Evolutionary conservation across 345 rosid genomes (phyloP).

Genomic region (Firmiana major): DNA sequence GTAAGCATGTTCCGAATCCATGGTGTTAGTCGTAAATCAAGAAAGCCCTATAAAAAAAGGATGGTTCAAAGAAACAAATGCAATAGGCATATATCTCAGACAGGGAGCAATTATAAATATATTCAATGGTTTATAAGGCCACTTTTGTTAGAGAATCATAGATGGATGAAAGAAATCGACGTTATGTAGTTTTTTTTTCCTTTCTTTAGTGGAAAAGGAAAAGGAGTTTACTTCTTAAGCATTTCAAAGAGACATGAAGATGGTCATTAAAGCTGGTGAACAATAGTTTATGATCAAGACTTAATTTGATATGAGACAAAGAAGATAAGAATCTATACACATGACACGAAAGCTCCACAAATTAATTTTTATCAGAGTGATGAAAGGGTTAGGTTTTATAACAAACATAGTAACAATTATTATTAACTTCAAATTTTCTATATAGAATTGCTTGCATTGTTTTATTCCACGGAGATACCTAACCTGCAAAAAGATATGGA

Average conservation of each 20-base stretch:
- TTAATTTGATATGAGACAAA: neutral
- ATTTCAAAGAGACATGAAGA: neutral
- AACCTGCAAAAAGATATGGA: neutral
- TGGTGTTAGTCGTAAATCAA: constrained; percentile 67
- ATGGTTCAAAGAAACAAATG: constrained; percentile 2
- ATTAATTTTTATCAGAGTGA: neutral
- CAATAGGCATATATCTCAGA: neutral
- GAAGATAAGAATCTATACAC: neutral
- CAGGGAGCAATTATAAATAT: neutral
- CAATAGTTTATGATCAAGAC: neutral
- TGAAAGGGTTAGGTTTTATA: neutral
- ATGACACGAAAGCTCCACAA: neutral
- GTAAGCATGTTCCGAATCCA: constrained; percentile 87
- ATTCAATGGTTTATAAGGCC: neutral
- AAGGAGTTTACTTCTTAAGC: neutral
- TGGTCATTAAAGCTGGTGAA: neutral
- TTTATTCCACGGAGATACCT: neutral
- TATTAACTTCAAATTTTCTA: constrained; percentile 1
- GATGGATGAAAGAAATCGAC: neutral
- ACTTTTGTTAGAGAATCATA: neutral
- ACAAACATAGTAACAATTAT: neutral
- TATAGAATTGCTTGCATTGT: neutral
- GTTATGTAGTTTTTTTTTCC: neutral
- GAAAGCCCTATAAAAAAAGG: constrained; percentile 54
- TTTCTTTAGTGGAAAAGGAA: neutral